These are phyloP conservation scores for Aspergillus eucalypticola DNA, from an alignment of 2,329 filamentous ascomycete species.

Conservation along the genomic window DNA sequence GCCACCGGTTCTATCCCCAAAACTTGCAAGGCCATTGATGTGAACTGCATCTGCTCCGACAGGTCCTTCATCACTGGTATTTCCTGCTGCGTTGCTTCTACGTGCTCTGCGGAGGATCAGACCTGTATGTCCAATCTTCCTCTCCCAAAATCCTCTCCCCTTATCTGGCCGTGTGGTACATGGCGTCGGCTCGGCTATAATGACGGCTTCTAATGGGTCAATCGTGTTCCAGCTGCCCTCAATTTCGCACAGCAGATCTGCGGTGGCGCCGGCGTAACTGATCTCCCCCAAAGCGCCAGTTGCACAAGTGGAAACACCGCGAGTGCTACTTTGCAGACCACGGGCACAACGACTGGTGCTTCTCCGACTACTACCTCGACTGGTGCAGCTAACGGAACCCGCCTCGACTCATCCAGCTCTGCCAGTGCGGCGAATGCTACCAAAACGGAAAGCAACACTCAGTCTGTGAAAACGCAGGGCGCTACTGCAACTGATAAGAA, in stretches of 20 bases:
- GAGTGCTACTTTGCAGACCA: background rate
- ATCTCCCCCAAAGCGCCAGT: slow-evolving; percentile 35
- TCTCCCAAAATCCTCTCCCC: background rate
- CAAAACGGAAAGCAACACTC: background rate
- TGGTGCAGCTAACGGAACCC: slow-evolving; percentile 8
- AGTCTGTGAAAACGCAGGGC: background rate
- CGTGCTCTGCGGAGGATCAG: slow-evolving; percentile 49
- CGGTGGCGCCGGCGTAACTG: slow-evolving; percentile 37
- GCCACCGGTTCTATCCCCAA: slow-evolving; percentile 45
- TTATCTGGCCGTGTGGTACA: background rate
- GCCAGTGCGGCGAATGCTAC: background rate
- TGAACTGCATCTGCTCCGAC: slow-evolving; percentile 53
- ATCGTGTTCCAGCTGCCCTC: slow-evolving; percentile 31
- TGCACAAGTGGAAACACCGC: slow-evolving; percentile 22
- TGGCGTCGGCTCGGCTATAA: background rate
- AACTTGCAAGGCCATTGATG: slow-evolving; percentile 43
- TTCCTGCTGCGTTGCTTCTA: slow-evolving; percentile 51
- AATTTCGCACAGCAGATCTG: slow-evolving; percentile 42
- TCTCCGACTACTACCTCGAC: slow-evolving; percentile 16
- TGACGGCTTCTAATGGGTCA: slow-evolving; percentile 8
- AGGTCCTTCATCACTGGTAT: slow-evolving; percentile 50
- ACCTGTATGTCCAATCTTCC: slow-evolving; percentile 29
- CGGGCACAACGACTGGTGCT: slow-evolving; percentile 6
- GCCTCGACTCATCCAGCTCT: background rate
- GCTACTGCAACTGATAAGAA: background rate